Evolutionary conservation across 306 rosid genomes (phyloP), one percentile per base, ranked within the genome.

Genomic region (Hippophae gyantsensis): DNA sequence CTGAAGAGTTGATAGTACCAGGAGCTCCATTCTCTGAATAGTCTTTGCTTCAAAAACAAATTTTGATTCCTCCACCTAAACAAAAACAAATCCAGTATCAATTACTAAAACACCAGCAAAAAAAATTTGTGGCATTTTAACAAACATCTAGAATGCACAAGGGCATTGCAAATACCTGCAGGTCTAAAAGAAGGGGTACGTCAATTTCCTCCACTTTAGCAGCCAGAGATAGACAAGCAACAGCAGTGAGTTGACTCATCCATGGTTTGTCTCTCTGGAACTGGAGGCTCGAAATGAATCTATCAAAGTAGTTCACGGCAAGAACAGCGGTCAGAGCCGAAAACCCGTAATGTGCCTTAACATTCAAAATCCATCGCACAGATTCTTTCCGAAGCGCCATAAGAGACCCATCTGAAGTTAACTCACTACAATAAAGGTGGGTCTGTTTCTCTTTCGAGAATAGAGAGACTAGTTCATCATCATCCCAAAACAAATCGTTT

Each of bases 231-330:
- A 85, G 71, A 67, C 84, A 85, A 14, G 93, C 76, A 60, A 82
- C 82, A 1, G 82, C 78, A 18, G 66, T 61, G 11, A 85, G 86
- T 65, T 82, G 88, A 8, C 81, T 70, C 86, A 75, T 82, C 93
- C 88, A 82, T 3, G 82, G 84, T 60, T 74, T 77, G 8, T 85
- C 93, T 38, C 64, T 71, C 48, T 74, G 82, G 40, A 82, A 70
- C 56, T 13, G 70, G 10, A 57, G 43, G 64, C 77, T 77, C 0
- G 78, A 66, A 70, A 80, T 50, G 66, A 85, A 85, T 87, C 98
- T 69, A 75, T 85, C 93, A 12, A 77, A 85, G 82, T 82, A 85
- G 81, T 79, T 82, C 6, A 82, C 84, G 13, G 88, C 88, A 48
- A 82, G 79, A 63, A 82, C 76, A 65, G 57, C 55, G 43, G 88